Conservation (phyloP, 2,329 filamentous ascomycete genomes). For the Tolypocladium cylindrosporum region DNA sequence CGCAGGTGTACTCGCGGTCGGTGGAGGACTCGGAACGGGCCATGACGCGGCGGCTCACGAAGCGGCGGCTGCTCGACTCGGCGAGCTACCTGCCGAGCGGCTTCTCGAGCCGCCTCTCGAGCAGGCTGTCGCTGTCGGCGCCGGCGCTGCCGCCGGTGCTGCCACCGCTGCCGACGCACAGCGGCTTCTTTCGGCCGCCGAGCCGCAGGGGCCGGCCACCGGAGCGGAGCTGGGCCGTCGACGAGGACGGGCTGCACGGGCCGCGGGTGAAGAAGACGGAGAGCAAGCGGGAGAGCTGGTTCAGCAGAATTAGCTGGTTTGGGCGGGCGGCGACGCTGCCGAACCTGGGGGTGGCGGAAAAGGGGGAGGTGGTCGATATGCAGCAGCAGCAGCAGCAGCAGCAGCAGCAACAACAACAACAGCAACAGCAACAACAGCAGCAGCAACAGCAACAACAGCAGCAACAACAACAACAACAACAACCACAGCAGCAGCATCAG, state of each 20-base stretch:
- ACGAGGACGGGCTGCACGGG: constrained; percentile 41
- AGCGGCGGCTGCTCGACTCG: constrained; percentile 16
- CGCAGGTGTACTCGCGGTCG: constrained; percentile 18
- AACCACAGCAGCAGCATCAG: constrained; percentile 2
- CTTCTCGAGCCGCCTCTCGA: constrained; percentile 13
- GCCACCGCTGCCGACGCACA: constrained; percentile 22
- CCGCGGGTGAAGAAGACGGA: constrained; percentile 25
- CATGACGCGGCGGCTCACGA: constrained; percentile 16
- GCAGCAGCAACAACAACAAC: background rate
- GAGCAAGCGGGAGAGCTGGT: constrained; percentile 6
- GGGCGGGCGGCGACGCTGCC: constrained; percentile 26
- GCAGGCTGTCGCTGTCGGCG: constrained; percentile 18
- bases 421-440: constrained; percentile 2
- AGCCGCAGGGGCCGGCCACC: constrained; percentile 5
- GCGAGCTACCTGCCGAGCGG: constrained; percentile 4
- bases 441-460: background rate
- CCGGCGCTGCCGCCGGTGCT: constrained; percentile 15
- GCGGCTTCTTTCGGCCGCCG: constrained; percentile 13
- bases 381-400: background rate
- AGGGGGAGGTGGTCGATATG: constrained; percentile 7
- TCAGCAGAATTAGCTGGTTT: constrained; percentile 22
- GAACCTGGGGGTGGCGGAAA: constrained; percentile 16
- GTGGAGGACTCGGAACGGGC: constrained; percentile 9
- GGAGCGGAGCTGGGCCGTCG: constrained; percentile 31
- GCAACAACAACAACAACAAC: background rate